These are phyloP conservation scores for Trypanosoma melophagium DNA, from an alignment of 208 protist species.

Conservation along the genomic window DNA sequence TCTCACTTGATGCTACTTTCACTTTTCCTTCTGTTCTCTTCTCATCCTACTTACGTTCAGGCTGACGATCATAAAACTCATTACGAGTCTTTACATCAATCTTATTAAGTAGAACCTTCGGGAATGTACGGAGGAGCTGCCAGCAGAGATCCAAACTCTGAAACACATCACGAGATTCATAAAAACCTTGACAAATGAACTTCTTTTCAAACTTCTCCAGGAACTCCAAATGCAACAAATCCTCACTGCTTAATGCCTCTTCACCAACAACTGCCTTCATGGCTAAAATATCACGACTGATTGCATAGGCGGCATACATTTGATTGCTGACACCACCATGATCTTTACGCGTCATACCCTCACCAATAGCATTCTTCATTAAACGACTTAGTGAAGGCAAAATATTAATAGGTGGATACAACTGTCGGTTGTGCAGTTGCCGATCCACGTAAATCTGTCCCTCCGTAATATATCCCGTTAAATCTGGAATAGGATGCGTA, in stretches of 20 bases:
- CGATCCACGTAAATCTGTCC: constrained; percentile 99
- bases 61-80: constrained; percentile 92
- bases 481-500: constrained; percentile 99
- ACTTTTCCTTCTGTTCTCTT: not conserved
- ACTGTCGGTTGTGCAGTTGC: constrained; percentile 98
- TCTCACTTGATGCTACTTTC: not conserved
- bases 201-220: constrained; percentile 99
- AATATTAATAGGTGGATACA: constrained; percentile 99
- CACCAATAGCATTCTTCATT: constrained; percentile 99
- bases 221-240: constrained; percentile 99
- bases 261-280: constrained; percentile 99
- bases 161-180: constrained; percentile 98
- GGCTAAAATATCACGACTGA: constrained; percentile 98
- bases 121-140: constrained; percentile 98
- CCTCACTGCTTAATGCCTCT: constrained; percentile 98
- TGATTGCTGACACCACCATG: constrained; percentile 99
- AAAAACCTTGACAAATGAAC: constrained; percentile 98
- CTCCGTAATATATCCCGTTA: constrained; percentile 99
- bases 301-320: constrained; percentile 99
- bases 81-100: constrained; percentile 96
- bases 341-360: constrained; percentile 99
- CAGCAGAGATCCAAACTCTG: constrained; percentile 99
- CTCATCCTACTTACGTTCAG: constrained; percentile 38
- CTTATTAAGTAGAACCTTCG: constrained; percentile 97
- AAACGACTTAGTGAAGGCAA: constrained; percentile 99